phyloP scores from a whole-genome alignment of 805 yeast genomes.

The Grigorovia humatica region DNA sequence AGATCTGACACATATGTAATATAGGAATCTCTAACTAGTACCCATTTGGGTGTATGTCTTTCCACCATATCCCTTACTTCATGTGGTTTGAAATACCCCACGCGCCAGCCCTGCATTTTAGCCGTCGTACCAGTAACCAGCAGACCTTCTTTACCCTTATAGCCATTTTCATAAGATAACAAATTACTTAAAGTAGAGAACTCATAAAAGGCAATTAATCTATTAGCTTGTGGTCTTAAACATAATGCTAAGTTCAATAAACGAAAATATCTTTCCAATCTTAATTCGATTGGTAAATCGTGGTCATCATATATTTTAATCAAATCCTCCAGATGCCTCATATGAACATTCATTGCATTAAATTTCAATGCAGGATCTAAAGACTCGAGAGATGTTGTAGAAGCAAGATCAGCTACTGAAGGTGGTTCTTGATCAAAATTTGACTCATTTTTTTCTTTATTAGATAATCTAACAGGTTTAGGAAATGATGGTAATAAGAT shows the following conservation, averaged over 20 bases:
- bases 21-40: conserved; percentile 74
- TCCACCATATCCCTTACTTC: conserved; percentile 81
- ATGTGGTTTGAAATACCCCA: conserved; percentile 70
- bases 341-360: conserved; percentile 11
- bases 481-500: conserved; percentile 26
- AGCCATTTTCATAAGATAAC: conserved; percentile 70
- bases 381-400: conserved; percentile 1
- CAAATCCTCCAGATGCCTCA: conserved; percentile 24
- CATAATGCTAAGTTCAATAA: conserved; percentile 48
- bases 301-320: conserved; percentile 20
- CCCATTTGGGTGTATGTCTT: conserved; percentile 90
- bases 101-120: conserved; percentile 89
- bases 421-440: background rate
- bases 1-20: conserved; percentile 79
- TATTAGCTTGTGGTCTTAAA: conserved; percentile 71
- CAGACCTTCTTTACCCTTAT: conserved; percentile 83
- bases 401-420: background rate
- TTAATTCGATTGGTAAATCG: conserved; percentile 20
- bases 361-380: conserved; percentile 5
- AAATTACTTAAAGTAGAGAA: conserved; percentile 80
- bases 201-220: conserved; percentile 79
- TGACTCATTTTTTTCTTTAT: conserved; percentile 1
- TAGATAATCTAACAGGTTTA: conserved; percentile 2
- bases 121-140: conserved; percentile 75
- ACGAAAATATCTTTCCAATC: conserved; percentile 58